Base-by-base conservation (phyloP, 768 basidiomycete species). In the Nidularia pulvinata region DNA sequence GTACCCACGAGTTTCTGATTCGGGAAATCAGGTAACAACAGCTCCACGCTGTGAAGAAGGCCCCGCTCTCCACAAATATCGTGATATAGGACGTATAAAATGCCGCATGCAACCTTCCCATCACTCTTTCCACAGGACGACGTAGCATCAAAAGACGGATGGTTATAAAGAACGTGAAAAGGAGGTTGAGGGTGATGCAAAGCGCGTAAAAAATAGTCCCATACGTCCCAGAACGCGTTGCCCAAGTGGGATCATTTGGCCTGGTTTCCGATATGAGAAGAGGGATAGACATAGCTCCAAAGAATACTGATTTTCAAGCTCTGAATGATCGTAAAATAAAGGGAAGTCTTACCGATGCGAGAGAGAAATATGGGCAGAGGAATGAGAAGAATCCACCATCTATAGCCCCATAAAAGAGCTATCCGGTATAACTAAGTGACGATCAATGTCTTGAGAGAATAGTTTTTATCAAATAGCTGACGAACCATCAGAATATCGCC, bases 11-110 rank as follows among this genome's bases (percentile, higher is more conserved):
- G 1, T 57, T 42, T n/a, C 53, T 54, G 7, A 55, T 56, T n/a
- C 56, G 59, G 33, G 65, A 36, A 43, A 67, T 62, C 43, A 76
- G 54, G 51, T 69, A 67, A 19, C 57, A 55, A 13, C 65, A 51
- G 4, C 57, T 53, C 75, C 75, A 76, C 0, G 72, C 6, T 0
- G 75, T 72, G 55, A 72, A 70, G 33, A 76, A 64, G 6, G 65
- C 68, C 11, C 72, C 73, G 49, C 72, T 72, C 54, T 76, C 75
- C n/a, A 75, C 73, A 39, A 73, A 68, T 33, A 66, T 62, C 2
- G 73, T 73, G 25, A 64, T 59, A 10, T 46, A 37, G 1, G 73
- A 72, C 16, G 69, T 74, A 49, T 76, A 76, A n/a, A 69, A 65
- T 4, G 66, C 64, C 1, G 75, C 72, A 48, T 69, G 65, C 5